These are phyloP conservation scores for Exophiala sp. DNA, from an alignment of 2,329 filamentous ascomycete genomes.

Conservation along the genomic window DNA sequence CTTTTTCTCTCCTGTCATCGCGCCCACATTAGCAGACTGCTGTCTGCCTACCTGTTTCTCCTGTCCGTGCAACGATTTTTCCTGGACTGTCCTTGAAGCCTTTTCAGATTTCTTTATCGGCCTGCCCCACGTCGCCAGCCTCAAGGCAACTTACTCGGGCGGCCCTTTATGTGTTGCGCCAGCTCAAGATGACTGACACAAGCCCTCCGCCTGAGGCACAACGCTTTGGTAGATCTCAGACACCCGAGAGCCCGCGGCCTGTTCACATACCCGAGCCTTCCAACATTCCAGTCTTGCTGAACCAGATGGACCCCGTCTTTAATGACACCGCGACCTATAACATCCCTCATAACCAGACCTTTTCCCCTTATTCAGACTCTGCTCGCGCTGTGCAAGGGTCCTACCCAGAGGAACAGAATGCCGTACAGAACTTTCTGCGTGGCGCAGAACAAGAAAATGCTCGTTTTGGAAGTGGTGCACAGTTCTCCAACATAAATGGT, in stretches of 20 bases:
- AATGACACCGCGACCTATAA: constrained; percentile 59
- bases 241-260: constrained; percentile 65
- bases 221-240: constrained; percentile 59
- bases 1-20: constrained; percentile 8
- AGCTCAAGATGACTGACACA: constrained; percentile 27
- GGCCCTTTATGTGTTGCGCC: constrained; percentile 22
- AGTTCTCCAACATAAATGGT: constrained; percentile 11
- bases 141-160: constrained; percentile 4
- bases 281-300: constrained; percentile 63
- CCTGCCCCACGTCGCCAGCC: constrained; percentile 18
- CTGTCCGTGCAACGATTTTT: constrained; percentile 8
- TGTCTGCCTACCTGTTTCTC: constrained; percentile 5
- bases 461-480: constrained; percentile 12
- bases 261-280: constrained; percentile 62
- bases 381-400: constrained; percentile 24
- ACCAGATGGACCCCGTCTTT: constrained; percentile 66
- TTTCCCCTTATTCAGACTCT: constrained; percentile 28
- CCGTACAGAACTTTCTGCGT: constrained; percentile 27
- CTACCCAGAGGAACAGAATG: constrained; percentile 29
- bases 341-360: constrained; percentile 35
- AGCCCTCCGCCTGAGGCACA: constrained; percentile 27
- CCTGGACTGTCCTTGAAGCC: constrained; percentile 8
- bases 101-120: constrained; percentile 3
- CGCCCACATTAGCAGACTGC: background rate
- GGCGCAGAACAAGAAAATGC: constrained; percentile 27